Percentiles rank a stretch among this genome's conserved stretches.
phyloP scores from a whole-genome alignment of 2,329 filamentous ascomycete genomes.

The Fusarium heterosporum region DNA sequence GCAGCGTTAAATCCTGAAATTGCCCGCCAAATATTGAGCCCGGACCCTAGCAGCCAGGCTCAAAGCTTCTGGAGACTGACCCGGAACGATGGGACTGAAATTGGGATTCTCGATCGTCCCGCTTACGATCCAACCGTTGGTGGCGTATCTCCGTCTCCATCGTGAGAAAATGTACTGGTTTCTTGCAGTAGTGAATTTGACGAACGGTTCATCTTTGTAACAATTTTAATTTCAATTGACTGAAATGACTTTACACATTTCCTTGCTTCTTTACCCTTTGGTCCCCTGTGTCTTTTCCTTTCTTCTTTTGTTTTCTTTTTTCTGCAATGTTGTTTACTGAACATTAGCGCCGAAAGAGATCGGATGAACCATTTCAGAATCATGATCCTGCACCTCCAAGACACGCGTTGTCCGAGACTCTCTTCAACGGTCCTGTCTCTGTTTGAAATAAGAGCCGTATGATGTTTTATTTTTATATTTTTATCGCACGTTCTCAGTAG shows the following conservation, averaged over 20 bases:
- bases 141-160: constrained; percentile 17
- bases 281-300: not conserved
- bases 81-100: constrained; percentile 24
- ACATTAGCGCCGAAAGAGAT: not conserved
- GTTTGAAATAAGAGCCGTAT: not conserved
- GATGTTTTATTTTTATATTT: not conserved
- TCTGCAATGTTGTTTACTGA: not conserved
- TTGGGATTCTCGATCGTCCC: constrained; percentile 35
- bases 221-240: not conserved
- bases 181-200: not conserved
- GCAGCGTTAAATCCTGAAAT: constrained; percentile 12
- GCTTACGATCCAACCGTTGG: constrained; percentile 30
- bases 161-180: not conserved
- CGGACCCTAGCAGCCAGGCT: constrained; percentile 8
- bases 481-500: not conserved
- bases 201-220: not conserved
- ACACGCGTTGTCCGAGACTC: constrained; percentile 14
- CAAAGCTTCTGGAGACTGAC: constrained; percentile 1
- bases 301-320: not conserved
- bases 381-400: constrained; percentile 25
- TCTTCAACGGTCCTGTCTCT: constrained; percentile 1
- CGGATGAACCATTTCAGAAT: not conserved
- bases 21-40: not conserved
- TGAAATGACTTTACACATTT: not conserved
- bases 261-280: not conserved